Conservation (phyloP, 1,139 yeast genomes). For the Magnusiomyces magnusii region DNA sequence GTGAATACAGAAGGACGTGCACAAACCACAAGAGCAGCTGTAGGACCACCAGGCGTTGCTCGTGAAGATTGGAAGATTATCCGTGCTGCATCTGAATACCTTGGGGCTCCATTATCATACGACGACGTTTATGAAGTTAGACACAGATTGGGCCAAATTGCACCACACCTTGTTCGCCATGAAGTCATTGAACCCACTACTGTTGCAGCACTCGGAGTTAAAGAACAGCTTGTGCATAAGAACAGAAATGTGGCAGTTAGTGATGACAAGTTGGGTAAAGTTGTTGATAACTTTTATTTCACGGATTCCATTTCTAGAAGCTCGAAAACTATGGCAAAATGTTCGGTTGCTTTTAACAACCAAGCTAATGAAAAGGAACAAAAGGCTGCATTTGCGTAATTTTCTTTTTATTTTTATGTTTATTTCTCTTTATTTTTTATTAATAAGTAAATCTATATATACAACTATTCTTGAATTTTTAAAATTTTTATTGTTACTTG, state of each 20-base stretch:
- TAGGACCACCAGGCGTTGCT: slow-evolving; percentile 86
- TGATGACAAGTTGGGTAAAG: slow-evolving; percentile 49
- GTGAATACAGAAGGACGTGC: slow-evolving; percentile 90
- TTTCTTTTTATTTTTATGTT: neutral
- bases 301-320: slow-evolving; percentile 84
- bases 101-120: slow-evolving; percentile 65
- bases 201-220: slow-evolving; percentile 53
- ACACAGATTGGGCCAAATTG: slow-evolving; percentile 63
- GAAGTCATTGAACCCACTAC: slow-evolving; percentile 64
- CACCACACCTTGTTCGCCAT: slow-evolving; percentile 74
- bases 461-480: too few relatives aligned
- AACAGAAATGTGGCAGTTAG: slow-evolving; percentile 38
- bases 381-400: slow-evolving; percentile 17
- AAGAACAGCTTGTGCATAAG: slow-evolving; percentile 36
- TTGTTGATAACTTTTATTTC: slow-evolving; percentile 77
- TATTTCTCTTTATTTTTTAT: too few relatives aligned
- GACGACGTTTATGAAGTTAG: slow-evolving; percentile 68
- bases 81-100: slow-evolving; percentile 75
- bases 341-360: slow-evolving; percentile 37
- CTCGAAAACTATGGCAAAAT: slow-evolving; percentile 86
- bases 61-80: slow-evolving; percentile 91
- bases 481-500: too few relatives aligned
- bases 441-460: neutral
- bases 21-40: slow-evolving; percentile 79
- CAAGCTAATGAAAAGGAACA: slow-evolving; percentile 13